Evolutionary conservation across 352 stramenopile genomes (phyloP).

Genomic region (Phytopythium vexans): DNA sequence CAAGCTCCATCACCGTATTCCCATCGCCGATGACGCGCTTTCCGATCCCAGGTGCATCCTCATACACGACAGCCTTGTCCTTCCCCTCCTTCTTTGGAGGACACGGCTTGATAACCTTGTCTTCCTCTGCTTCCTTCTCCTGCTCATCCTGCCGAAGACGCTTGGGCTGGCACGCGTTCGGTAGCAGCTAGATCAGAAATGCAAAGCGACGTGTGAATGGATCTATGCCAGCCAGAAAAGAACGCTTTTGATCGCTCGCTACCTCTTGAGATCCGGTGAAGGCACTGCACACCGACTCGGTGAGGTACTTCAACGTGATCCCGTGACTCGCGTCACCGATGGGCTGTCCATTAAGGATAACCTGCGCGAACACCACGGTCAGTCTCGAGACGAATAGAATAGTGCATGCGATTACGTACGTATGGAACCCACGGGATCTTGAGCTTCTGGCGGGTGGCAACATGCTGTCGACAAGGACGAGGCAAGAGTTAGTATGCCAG

Average conservation of each 20-base stretch:
- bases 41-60: slow-evolving; percentile 64
- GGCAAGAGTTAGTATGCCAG: neutral
- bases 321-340: slow-evolving; percentile 59
- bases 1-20: slow-evolving; percentile 30
- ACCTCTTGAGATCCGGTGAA: slow-evolving; percentile 58
- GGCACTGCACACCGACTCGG: slow-evolving; percentile 57
- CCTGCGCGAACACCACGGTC: slow-evolving; percentile 13
- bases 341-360: slow-evolving; percentile 54
- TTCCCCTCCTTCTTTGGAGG: slow-evolving; percentile 57
- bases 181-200: slow-evolving; percentile 23
- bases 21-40: slow-evolving; percentile 34
- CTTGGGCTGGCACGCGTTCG: slow-evolving; percentile 56
- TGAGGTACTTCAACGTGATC: slow-evolving; percentile 66
- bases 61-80: slow-evolving; percentile 28
- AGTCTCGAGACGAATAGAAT: neutral
- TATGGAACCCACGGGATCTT: slow-evolving; percentile 68
- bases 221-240: neutral
- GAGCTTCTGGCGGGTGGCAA: slow-evolving; percentile 42
- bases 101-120: slow-evolving; percentile 60
- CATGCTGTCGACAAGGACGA: slow-evolving; percentile 30
- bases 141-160: slow-evolving; percentile 48
- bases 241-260: slow-evolving; percentile 2
- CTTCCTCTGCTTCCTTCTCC: slow-evolving; percentile 26
- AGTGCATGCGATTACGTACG: slow-evolving; percentile 21
- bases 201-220: neutral